A percentile compares a stretch with the other conserved stretches of the same genome.
Evolutionary conservation across 2,329 filamentous ascomycete species (phyloP).

Genomic region (Cyclaneusma minus): DNA sequence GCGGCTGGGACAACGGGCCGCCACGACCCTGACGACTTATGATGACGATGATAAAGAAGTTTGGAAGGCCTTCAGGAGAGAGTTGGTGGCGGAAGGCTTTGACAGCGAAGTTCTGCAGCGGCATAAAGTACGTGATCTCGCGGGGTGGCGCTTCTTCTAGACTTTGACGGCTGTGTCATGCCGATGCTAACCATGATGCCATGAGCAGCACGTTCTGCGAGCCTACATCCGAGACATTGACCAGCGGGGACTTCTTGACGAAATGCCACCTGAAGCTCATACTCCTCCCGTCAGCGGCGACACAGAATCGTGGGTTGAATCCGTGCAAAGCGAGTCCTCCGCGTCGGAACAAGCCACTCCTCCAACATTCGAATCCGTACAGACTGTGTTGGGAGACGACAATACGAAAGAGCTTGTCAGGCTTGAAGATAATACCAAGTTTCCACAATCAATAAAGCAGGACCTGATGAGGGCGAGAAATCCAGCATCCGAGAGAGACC

Average conservation of each 20-base stretch:
- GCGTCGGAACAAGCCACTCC: constrained; percentile 5
- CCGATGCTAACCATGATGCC: background rate
- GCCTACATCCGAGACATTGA: constrained; percentile 47
- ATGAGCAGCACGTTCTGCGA: constrained; percentile 35
- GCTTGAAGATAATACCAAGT: constrained; percentile 18
- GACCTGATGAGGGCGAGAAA: no score
- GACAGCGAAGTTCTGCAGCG: constrained; percentile 35
- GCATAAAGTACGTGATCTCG: no score
- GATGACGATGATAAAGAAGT: constrained; percentile 32
- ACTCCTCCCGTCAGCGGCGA: constrained; percentile 16
- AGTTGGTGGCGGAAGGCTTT: constrained; percentile 42
- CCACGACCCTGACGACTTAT: constrained; percentile 19
- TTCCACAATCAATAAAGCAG: constrained; percentile 14
- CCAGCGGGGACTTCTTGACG: constrained; percentile 36
- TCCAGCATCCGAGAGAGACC: no score
- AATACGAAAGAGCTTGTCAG: constrained; percentile 13
- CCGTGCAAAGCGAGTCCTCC: constrained; percentile 5
- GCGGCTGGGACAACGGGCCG: constrained; percentile 28
- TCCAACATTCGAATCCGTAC: constrained; percentile 10
- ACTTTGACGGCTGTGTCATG: no score
- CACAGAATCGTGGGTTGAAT: constrained; percentile 12
- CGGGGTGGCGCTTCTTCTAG: no score
- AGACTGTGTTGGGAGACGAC: constrained; percentile 7
- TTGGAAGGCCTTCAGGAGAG: constrained; percentile 42
- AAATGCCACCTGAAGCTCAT: constrained; percentile 19